These are phyloP conservation scores for Penicillium sp. DNA, from an alignment of 2,329 filamentous ascomycete species.

Conservation along the genomic window DNA sequence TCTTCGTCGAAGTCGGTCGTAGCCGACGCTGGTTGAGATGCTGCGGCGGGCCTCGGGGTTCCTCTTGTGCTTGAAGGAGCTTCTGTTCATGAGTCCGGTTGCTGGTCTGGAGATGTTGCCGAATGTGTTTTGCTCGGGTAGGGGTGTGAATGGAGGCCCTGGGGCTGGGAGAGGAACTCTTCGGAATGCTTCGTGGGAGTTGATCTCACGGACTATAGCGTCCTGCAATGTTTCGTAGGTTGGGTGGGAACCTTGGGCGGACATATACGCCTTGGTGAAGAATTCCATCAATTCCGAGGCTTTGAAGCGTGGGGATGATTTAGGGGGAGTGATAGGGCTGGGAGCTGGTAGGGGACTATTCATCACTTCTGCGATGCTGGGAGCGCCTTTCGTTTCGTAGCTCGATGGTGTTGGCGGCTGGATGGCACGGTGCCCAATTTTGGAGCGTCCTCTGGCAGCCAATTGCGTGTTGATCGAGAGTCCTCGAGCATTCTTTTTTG, in stretches of 20 bases:
- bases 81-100: constrained; percentile 29
- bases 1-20: constrained; percentile 21
- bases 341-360: constrained; percentile 40
- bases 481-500: constrained; percentile 40
- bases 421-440: constrained; percentile 37
- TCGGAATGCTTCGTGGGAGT: constrained; percentile 45
- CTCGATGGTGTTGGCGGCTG: constrained; percentile 38
- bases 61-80: constrained; percentile 32
- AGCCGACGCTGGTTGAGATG: constrained; percentile 29
- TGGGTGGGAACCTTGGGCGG: constrained; percentile 33
- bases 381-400: constrained; percentile 25
- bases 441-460: constrained; percentile 34
- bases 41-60: constrained; percentile 31
- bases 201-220: constrained; percentile 46
- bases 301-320: constrained; percentile 32
- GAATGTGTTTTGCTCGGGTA: constrained; percentile 26
- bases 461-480: constrained; percentile 44
- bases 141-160: constrained; percentile 38
- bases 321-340: constrained; percentile 21
- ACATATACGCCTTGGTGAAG: constrained; percentile 40
- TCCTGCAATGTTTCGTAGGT: constrained; percentile 45
- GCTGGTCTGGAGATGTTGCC: constrained; percentile 9
- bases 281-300: constrained; percentile 44
- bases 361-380: constrained; percentile 45
- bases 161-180: constrained; percentile 32